These are phyloP conservation scores for Candida nitratophila DNA, from an alignment of 805 yeast genomes.

Conservation along the genomic window DNA sequence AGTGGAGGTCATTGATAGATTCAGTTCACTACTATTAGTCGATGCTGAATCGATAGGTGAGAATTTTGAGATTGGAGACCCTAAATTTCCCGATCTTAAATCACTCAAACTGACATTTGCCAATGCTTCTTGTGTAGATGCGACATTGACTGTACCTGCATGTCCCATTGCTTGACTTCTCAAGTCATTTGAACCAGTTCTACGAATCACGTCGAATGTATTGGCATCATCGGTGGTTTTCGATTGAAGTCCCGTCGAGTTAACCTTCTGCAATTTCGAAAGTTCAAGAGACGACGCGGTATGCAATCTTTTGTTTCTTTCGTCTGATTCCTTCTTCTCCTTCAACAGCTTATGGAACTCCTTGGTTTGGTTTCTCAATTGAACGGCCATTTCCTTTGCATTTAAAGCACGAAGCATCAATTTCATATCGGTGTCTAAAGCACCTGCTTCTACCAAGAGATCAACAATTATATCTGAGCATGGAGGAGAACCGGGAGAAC, in stretches of 20 bases:
- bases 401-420: conserved; percentile 51
- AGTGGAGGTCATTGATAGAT: background rate
- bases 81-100: background rate
- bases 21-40: background rate
- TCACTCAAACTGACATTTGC: background rate
- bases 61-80: background rate
- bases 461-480: conserved; percentile 52
- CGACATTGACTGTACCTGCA: background rate
- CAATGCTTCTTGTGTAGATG: background rate
- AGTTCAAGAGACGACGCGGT: background rate
- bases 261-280: background rate
- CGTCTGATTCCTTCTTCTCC: background rate
- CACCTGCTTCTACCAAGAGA: conserved; percentile 54
- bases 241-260: background rate
- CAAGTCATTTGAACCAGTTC: background rate
- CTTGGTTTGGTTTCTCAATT: conserved; percentile 25
- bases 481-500: conserved; percentile 47
- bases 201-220: background rate
- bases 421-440: conserved; percentile 56
- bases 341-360: conserved; percentile 8
- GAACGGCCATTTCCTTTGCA: conserved; percentile 41
- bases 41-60: background rate
- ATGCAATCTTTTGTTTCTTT: background rate
- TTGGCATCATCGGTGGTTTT: background rate
- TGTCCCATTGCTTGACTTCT: background rate